These are phyloP conservation scores for Suaeda aralocaspica DNA, from an alignment of 148 eudicot species.

Conservation along the genomic window DNA sequence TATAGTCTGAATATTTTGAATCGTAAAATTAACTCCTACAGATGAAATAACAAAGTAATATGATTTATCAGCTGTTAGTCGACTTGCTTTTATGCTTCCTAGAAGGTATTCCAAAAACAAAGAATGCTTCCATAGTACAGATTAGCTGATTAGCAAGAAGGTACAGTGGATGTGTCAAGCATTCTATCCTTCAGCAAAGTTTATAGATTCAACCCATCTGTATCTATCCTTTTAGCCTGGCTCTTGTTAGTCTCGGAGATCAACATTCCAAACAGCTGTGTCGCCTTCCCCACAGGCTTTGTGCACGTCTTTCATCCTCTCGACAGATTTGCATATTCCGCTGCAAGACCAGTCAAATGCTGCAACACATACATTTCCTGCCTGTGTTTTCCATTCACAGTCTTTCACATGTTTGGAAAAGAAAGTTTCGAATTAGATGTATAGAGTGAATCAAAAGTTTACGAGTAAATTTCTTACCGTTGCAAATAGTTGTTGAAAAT, in stretches of 20 bases:
- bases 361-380: constrained; percentile 77
- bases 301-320: constrained; percentile 74
- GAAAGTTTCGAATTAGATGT: neutral
- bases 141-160: neutral
- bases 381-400: constrained; percentile 69
- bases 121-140: constrained; percentile 2
- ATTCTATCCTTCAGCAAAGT: neutral
- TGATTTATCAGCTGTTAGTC: neutral
- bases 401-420: constrained; percentile 32
- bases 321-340: constrained; percentile 81
- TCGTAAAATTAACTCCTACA: neutral
- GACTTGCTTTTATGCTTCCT: neutral
- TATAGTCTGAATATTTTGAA: neutral
- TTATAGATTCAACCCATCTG: neutral
- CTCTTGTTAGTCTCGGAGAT: constrained; percentile 18
- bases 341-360: constrained; percentile 97
- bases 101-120: constrained; percentile 8
- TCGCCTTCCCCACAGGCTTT: constrained; percentile 74
- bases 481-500: neutral
- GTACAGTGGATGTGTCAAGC: neutral
- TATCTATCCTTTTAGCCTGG: neutral
- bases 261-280: constrained; percentile 57
- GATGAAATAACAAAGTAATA: neutral
- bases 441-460: neutral
- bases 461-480: neutral